These are phyloP conservation scores for Spergularia azorica DNA, from an alignment of 179 eudicot genomes.

Conservation along the genomic window DNA sequence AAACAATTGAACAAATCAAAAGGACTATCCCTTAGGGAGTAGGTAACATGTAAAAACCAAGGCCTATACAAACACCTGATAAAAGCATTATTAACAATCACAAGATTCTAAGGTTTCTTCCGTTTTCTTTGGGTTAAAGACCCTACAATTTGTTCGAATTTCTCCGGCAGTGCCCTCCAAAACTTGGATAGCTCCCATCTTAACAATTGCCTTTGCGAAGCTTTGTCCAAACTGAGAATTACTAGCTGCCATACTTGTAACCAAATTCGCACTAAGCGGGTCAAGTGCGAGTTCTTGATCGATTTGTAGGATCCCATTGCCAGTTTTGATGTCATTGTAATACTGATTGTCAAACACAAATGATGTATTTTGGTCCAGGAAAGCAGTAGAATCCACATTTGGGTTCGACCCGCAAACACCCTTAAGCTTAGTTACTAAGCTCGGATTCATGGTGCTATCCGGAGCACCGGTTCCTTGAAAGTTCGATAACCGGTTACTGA, in stretches of 20 bases:
- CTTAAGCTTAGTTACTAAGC: conserved; percentile 16
- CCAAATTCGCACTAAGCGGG: conserved; percentile 16
- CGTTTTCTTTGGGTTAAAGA: conserved; percentile 10
- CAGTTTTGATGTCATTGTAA: conserved; percentile 12
- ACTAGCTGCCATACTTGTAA: conserved; percentile 10
- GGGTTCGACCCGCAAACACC: conserved; percentile 17
- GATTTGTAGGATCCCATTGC: conserved; percentile 9
- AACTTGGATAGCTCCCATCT: conserved; percentile 22
- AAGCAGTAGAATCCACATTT: conserved; percentile 6
- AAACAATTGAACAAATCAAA: too few relatives aligned
- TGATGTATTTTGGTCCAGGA: conserved; percentile 22
- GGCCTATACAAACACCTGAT: not conserved
- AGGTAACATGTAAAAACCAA: too few relatives aligned
- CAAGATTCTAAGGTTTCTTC: not conserved
- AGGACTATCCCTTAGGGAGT: too few relatives aligned
- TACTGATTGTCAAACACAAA: conserved; percentile 9
- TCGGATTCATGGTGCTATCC: conserved; percentile 17
- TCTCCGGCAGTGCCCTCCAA: conserved; percentile 16
- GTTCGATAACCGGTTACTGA: not conserved
- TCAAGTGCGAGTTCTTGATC: conserved; percentile 17
- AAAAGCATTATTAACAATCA: not conserved
- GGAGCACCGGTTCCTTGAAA: conserved; percentile 17
- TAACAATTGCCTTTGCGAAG: conserved; percentile 21
- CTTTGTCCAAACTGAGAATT: conserved; percentile 18
- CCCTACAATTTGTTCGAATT: conserved; percentile 21